These are phyloP conservation scores for Populus hybrid DNA, from an alignment of 441 rosid species.

Conservation along the genomic window DNA sequence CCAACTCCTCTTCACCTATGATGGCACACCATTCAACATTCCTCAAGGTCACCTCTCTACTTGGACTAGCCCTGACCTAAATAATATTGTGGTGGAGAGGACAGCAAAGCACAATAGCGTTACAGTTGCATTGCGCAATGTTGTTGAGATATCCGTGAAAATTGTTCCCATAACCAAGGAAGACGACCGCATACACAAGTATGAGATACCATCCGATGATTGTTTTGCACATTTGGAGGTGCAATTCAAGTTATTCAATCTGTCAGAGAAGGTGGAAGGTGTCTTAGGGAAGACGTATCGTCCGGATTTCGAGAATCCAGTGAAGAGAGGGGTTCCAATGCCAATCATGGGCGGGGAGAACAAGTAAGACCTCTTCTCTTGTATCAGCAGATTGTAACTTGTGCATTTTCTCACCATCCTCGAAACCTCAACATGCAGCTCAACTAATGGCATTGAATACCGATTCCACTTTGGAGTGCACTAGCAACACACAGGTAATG, in stretches of 20 bases:
- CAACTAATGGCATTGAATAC: too few species aligned
- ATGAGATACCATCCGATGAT: slow-evolving; percentile 54
- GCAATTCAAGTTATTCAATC: slow-evolving; percentile 57
- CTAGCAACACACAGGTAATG: too few species aligned
- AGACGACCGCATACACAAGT: slow-evolving; percentile 66
- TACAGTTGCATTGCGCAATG: slow-evolving; percentile 40
- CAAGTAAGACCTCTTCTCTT: too few species aligned
- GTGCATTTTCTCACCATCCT: too few species aligned
- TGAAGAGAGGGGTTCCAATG: too few species aligned
- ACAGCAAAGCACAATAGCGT: slow-evolving; percentile 49
- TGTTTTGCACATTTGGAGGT: slow-evolving; percentile 75
- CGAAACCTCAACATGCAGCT: too few species aligned
- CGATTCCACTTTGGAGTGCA: too few species aligned
- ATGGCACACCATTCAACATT: slow-evolving; percentile 42
- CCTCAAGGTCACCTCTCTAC: slow-evolving; percentile 46
- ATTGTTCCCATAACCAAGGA: slow-evolving; percentile 78
- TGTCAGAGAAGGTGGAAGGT: slow-evolving; percentile 65
- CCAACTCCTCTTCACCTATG: slow-evolving; percentile 52
- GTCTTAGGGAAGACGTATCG: slow-evolving; percentile 65
- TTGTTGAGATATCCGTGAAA: slow-evolving; percentile 58
- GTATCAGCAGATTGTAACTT: too few species aligned
- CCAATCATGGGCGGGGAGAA: slow-evolving; percentile 39
- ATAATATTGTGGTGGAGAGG: slow-evolving; percentile 55
- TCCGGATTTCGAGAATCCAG: too few species aligned
- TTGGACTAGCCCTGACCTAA: slow-evolving; percentile 46